Conservation (phyloP, 257 asterid species). For the Coffea eugenioides region DNA sequence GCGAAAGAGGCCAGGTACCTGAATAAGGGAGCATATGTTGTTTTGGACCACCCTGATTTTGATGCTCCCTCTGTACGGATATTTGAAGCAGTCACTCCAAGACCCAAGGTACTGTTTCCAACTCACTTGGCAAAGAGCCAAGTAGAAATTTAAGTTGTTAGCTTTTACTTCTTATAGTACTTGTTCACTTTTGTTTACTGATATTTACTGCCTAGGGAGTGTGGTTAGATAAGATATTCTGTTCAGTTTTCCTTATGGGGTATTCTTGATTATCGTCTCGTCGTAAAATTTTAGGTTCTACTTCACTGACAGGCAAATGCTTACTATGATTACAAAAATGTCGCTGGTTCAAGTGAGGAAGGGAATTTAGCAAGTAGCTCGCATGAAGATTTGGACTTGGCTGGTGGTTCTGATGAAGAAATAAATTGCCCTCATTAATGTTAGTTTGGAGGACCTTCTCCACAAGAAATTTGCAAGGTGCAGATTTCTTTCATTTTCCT, state of each 20-base stretch:
- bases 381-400: slow-evolving; percentile 78
- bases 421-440: neutral
- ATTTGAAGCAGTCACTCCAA: slow-evolving; percentile 89
- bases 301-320: slow-evolving; percentile 62
- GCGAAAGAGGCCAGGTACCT: slow-evolving; percentile 83
- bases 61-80: slow-evolving; percentile 66
- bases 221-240: neutral
- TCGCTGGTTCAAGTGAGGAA: slow-evolving; percentile 19
- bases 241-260: neutral
- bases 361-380: neutral
- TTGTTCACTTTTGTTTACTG: neutral
- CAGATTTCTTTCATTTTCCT: neutral
- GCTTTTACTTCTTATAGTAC: too few species aligned
- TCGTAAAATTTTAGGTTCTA: neutral
- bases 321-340: slow-evolving; percentile 74
- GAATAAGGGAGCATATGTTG: slow-evolving; percentile 88
- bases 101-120: slow-evolving; percentile 67
- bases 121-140: neutral
- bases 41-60: slow-evolving; percentile 76
- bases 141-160: neutral
- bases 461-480: neutral
- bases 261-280: neutral
- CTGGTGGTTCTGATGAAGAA: slow-evolving; percentile 9
- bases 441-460: neutral
- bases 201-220: neutral